These are phyloP conservation scores for Coemansia sp. DNA, from an alignment of 192 early-diverging fungal species.

Conservation along the genomic window DNA sequence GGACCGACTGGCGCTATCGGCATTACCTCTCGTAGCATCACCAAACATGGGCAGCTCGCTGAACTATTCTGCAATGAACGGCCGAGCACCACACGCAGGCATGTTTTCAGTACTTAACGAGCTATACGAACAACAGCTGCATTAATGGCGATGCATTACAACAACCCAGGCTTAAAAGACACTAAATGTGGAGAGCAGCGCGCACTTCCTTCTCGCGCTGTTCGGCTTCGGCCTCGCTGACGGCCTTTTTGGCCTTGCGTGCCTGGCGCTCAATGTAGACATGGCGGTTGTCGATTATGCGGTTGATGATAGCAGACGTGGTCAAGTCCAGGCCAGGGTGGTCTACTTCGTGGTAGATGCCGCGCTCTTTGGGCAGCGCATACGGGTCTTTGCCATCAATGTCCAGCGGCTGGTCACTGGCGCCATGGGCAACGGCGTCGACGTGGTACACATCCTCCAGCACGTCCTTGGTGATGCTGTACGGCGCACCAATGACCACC, in stretches of 20 bases:
- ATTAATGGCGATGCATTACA: not conserved
- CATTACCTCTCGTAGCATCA: conserved; percentile 48
- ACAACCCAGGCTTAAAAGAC: not conserved
- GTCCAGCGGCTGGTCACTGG: conserved; percentile 64
- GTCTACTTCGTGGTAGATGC: conserved; percentile 79
- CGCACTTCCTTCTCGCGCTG: conserved; percentile 58
- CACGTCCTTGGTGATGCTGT: conserved; percentile 82
- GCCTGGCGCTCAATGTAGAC: conserved; percentile 77
- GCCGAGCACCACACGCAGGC: conserved; percentile 10
- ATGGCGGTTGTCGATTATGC: conserved; percentile 85
- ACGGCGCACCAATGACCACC: conserved; percentile 91
- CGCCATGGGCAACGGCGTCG: conserved; percentile 75
- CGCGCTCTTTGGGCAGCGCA: conserved; percentile 73
- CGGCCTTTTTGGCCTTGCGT: conserved; percentile 71
- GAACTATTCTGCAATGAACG: not conserved
- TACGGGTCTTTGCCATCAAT: conserved; percentile 82
- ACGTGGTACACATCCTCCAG: conserved; percentile 85
- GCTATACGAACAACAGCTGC: conserved; percentile 42
- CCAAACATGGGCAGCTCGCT: conserved; percentile 28
- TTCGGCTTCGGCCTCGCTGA: conserved; percentile 66
- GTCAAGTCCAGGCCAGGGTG: conserved; percentile 76
- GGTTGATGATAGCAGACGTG: conserved; percentile 81
- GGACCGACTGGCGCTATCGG: conserved; percentile 35
- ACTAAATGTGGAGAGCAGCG: conserved; percentile 19
- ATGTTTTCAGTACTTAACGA: conserved; percentile 48